A percentile compares a stretch with the other conserved stretches of the same genome.
These are phyloP conservation scores for Dictyostelium brefeldianum DNA, from an alignment of 78 protist species.

Conservation along the genomic window DNA sequence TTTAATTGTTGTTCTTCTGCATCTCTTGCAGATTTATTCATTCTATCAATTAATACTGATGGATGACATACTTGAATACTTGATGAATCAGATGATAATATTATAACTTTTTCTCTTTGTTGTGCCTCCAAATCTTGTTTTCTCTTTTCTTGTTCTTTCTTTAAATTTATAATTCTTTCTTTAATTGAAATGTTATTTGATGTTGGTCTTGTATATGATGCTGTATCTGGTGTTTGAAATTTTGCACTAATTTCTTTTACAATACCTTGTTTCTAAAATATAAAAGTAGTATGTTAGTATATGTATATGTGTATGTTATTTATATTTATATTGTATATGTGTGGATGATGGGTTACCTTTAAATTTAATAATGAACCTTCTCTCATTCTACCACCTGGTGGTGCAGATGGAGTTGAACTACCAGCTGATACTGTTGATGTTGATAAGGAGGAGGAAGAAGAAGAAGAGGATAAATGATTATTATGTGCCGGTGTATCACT, in stretches of 20 bases:
- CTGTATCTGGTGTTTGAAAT: slow-evolving; percentile 81
- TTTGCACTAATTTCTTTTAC: slow-evolving; percentile 45
- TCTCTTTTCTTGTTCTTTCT: slow-evolving; percentile 30
- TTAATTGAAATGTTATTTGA: slow-evolving; percentile 27
- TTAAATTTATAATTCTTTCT: slow-evolving; percentile 26
- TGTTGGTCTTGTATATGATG: slow-evolving; percentile 48
- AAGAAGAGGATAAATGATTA: too few relatives aligned
- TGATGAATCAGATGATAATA: background rate
- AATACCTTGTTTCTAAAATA: slow-evolving; percentile 49
- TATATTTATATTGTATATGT: too few relatives aligned
- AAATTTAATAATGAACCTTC: slow-evolving; percentile 27
- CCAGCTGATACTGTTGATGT: background rate
- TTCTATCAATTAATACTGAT: slow-evolving; percentile 20
- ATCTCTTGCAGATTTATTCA: slow-evolving; percentile 7
- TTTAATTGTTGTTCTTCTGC: background rate
- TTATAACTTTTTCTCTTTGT: slow-evolving; percentile 37
- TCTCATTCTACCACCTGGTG: background rate
- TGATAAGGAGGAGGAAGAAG: too few relatives aligned
- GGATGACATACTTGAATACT: background rate
- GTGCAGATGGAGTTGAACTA: background rate
- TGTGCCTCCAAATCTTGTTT: slow-evolving; percentile 7
- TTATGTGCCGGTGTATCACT: background rate
- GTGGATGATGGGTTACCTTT: background rate
- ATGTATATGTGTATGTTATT: background rate
- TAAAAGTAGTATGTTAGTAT: background rate